Conservation (phyloP, 805 yeast species). For the Diddensiella transvaalensis region DNA sequence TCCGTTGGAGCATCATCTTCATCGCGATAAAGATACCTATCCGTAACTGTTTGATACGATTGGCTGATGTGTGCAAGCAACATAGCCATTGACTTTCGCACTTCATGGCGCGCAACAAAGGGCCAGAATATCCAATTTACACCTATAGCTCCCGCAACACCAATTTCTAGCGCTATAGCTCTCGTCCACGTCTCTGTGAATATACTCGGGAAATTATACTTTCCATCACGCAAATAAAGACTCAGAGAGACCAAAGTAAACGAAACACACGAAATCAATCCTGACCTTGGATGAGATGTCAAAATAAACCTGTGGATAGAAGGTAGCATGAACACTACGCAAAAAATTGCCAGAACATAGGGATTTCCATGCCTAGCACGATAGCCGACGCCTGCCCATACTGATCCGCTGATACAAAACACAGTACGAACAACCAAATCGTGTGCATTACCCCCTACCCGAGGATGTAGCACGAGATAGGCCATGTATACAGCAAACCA, state of each 20-base stretch:
- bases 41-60: slow-evolving; percentile 46
- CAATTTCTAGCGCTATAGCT: slow-evolving; percentile 39
- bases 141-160: slow-evolving; percentile 37
- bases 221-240: slow-evolving; percentile 16
- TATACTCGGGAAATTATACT: slow-evolving; percentile 5
- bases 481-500: slow-evolving; percentile 43
- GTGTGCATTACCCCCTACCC: slow-evolving; percentile 30
- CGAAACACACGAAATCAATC: slow-evolving; percentile 39
- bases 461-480: slow-evolving; percentile 40
- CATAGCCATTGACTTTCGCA: slow-evolving; percentile 39
- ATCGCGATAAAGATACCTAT: slow-evolving; percentile 48
- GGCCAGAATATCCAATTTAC: slow-evolving; percentile 49
- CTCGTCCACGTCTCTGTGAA: slow-evolving; percentile 42
- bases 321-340: slow-evolving; percentile 36
- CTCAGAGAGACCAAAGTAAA: slow-evolving; percentile 41
- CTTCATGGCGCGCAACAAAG: slow-evolving; percentile 42
- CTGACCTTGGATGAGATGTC: slow-evolving; percentile 42
- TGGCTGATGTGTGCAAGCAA: slow-evolving; percentile 43
- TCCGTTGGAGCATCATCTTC: slow-evolving; percentile 46
- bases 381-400: slow-evolving; percentile 48
- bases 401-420: slow-evolving; percentile 40
- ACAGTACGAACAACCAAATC: slow-evolving; percentile 33
- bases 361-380: slow-evolving; percentile 39
- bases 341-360: slow-evolving; percentile 41
- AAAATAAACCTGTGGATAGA: slow-evolving; percentile 36